Evolutionary conservation across 257 asterid species (phyloP).

Genomic region (Solanum tarijense): DNA sequence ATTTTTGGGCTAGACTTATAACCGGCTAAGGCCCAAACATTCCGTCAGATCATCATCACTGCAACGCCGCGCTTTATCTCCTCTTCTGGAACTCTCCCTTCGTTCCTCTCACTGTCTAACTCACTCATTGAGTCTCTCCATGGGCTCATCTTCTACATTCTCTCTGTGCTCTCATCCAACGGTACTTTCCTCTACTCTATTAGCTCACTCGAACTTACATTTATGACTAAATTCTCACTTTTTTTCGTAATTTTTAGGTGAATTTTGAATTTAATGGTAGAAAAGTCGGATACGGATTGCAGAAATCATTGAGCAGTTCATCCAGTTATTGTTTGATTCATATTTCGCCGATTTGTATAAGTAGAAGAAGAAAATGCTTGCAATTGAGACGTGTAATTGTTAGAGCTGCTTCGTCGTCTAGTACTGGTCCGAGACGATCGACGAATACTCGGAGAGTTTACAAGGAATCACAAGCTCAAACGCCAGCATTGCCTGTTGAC

Average conservation of each 20-base stretch:
- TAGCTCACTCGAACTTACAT: background rate
- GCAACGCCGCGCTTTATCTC: background rate
- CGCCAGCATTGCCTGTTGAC: slow-evolving; percentile 34
- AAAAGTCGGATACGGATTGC: background rate
- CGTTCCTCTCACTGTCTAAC: background rate
- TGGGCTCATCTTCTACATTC: slow-evolving; percentile 50
- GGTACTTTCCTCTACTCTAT: slow-evolving; percentile 18
- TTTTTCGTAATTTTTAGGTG: slow-evolving; percentile 15
- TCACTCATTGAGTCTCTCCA: background rate
- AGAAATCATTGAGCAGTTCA: slow-evolving; percentile 4
- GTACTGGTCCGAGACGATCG: slow-evolving; percentile 34
- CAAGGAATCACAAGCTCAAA: slow-evolving; percentile 52
- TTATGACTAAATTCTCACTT: background rate
- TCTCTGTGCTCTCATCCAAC: slow-evolving; percentile 38
- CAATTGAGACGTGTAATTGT: slow-evolving; percentile 19
- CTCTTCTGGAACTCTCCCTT: background rate
- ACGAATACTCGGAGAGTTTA: slow-evolving; percentile 50
- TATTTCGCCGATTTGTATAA: slow-evolving; percentile 9
- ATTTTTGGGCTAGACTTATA: background rate
- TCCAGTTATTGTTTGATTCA: slow-evolving; percentile 14
- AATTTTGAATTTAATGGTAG: slow-evolving; percentile 11
- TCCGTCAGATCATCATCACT: background rate
- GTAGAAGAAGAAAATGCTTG: slow-evolving; percentile 16
- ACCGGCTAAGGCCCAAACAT: background rate
- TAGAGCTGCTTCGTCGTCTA: slow-evolving; percentile 29